phyloP scores from a whole-genome alignment of 306 rosid species.

The Hippophae rhamnoides region DNA sequence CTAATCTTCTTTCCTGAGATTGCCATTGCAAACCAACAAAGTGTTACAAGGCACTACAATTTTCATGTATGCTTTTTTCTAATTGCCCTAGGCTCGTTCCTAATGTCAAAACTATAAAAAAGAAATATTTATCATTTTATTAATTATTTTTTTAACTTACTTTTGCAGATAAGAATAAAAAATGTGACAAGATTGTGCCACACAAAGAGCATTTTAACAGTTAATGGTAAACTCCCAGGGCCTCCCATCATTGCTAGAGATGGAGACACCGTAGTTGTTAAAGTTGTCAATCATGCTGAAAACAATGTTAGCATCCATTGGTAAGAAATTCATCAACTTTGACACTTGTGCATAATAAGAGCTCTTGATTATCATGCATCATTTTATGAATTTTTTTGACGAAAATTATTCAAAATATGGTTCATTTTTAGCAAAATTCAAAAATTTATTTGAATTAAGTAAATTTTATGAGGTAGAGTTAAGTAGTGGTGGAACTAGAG shows the following conservation, averaged over 20 bases:
- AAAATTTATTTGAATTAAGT: too few species aligned
- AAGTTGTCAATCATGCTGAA: constrained; percentile 59
- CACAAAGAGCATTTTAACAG: constrained; percentile 48
- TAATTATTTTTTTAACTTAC: background rate
- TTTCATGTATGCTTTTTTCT: constrained; percentile 30
- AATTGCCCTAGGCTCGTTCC: background rate
- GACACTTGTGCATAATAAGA: too few species aligned
- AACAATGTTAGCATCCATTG: constrained; percentile 56
- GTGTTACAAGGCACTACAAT: constrained; percentile 54
- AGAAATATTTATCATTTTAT: background rate
- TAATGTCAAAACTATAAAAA: background rate
- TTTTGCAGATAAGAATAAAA: constrained; percentile 34
- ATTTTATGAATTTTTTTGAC: too few species aligned
- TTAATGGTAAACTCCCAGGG: constrained; percentile 62
- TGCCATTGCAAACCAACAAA: constrained; percentile 23
- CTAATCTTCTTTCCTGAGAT: constrained; percentile 20
- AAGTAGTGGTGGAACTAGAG: too few species aligned
- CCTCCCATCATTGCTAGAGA: constrained; percentile 55
- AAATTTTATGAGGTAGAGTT: too few species aligned
- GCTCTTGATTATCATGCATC: background rate
- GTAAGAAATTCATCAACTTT: constrained; percentile 17
- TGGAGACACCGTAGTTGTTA: constrained; percentile 53
- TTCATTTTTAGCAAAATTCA: too few species aligned
- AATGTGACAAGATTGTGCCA: constrained; percentile 52
- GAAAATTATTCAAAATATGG: too few species aligned